Conservation (phyloP, 148 eudicot genomes). For the Silene uniflora region DNA sequence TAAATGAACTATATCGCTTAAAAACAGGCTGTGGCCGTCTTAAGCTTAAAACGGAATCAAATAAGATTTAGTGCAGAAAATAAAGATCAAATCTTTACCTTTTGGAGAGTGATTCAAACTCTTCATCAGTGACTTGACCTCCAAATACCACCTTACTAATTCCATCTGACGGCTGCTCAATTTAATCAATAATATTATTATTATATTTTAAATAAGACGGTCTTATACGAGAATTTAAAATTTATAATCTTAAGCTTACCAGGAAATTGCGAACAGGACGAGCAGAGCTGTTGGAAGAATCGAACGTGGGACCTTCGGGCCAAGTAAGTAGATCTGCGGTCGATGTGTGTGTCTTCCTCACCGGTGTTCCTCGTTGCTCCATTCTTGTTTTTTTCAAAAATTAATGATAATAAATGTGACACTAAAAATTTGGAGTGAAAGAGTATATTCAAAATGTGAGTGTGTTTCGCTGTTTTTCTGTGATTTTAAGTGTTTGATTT, state of each 20-base stretch:
- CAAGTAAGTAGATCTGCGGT: slow-evolving; percentile 91
- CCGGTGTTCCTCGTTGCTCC: slow-evolving; percentile 52
- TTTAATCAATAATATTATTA: background rate
- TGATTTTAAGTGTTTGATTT: background rate
- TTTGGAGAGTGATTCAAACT: slow-evolving; percentile 27
- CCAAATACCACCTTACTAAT: slow-evolving; percentile 40
- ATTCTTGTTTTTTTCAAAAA: background rate
- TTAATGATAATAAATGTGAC: background rate
- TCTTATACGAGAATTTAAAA: too few species aligned
- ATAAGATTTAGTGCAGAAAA: background rate
- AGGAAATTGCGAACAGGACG: slow-evolving; percentile 30
- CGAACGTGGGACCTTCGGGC: slow-evolving; percentile 52
- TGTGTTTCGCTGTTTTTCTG: background rate
- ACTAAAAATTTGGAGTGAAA: too few species aligned
- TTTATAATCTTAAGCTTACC: background rate
- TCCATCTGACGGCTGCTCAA: slow-evolving; percentile 38
- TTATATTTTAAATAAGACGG: too few species aligned
- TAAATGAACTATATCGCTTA: too few species aligned
- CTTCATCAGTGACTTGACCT: slow-evolving; percentile 40
- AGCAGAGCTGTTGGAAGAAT: slow-evolving; percentile 30
- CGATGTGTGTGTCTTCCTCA: slow-evolving; percentile 80
- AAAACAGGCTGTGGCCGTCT: too few species aligned
- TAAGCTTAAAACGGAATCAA: too few species aligned
- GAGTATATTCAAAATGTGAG: background rate
- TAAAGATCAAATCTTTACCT: slow-evolving; percentile 24